Base-by-base conservation (phyloP, 2,329 filamentous ascomycete species). In the Ciborinia camelliae region DNA sequence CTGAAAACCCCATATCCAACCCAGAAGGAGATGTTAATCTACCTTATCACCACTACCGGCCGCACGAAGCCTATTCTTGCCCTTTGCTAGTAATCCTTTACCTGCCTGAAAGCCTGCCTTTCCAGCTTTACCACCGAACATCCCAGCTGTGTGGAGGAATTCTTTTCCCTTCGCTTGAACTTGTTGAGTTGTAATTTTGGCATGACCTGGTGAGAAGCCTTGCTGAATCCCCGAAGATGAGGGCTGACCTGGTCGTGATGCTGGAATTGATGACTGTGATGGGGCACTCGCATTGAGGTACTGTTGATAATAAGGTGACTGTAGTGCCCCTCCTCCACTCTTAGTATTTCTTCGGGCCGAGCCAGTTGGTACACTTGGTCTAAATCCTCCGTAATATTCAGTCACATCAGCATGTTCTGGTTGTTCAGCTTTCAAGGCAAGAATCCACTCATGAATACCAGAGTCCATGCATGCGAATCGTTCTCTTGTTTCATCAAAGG, bases 71-170 rank as follows among this genome's bases (percentile, higher is more conserved):
- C 91, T 94, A 79, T 85, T 94, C 79, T 90, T 94, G 71, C 93
- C 91, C 79, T 96, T 96, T 70, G 90, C 92, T 76, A 97, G 88
- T 69, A 97, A 78, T 61, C 93, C 94, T 80, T 97, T 97, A 57
- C 93, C 92, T 48, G 92, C 91, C 75, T 91, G 55, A 41, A 59
- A 59, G 26, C 55, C 55, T 65, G 92, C 91, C 75, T 91, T 92
- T 68, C 85, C 84, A 39, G 86, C 87, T 73, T 88, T 89, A 30
- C 86, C 86, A 66, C 87, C 84, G 65, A 89, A 79, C 23, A 86
- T 79, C 62, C 91, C 92, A 63, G 93, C 93, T 28, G 89, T 89
- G 69, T 95, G 90, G 74, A 97, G 83, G 35, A 97, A 80, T 72
- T 96, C 92, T 79, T 97, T 97, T 75, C 93, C 88, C 80, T 93